Evolutionary conservation across 1,284 basidiomycete genomes (phyloP), one percentile per base, ranked within the genome.

Genomic region (Laetiporus sulphureus): DNA sequence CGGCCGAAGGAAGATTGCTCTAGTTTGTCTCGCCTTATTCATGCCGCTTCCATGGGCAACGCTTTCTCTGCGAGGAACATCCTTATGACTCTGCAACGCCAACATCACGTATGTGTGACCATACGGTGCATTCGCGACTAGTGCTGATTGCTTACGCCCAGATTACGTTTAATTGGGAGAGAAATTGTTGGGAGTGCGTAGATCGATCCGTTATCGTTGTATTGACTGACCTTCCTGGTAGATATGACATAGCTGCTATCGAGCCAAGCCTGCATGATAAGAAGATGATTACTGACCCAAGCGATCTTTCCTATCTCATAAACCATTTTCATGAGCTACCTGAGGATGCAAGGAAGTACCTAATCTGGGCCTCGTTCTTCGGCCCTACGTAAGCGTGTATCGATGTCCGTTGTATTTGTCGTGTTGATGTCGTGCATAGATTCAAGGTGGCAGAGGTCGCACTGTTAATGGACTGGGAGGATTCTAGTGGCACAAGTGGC

Each of bases 401-500:
- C 24, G 7, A 27, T 27, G 13, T 13, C 25, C 25, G 25, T n/a
- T n/a, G n/a, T n/a, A n/a, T n/a, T n/a, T n/a, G n/a, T n/a, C n/a
- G n/a, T n/a, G n/a, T n/a, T n/a, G n/a, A n/a, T n/a, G n/a, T n/a
- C n/a, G n/a, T n/a, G n/a, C n/a, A n/a, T 13, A 82, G 79, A 0
- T 84, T 83, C 61, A 82, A 80, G 58, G 72, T 80, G 2, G 78
- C 77, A 0, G 81, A 84, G 54, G 77, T 83, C 18, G 75, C 78
- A 5, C 62, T 78, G 24, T 77, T 83, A 66, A 78, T 83, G 68
- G 80, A 84, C 50, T 77, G 77, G 70, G 79, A 83, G 57, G 75
- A 78, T 48, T 71, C 71, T 5, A 72, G 7, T 7, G 13, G 66
- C 41, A 68, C 51, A 1, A 69, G 57, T 2, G 58, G 58, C 40